A percentile compares a stretch with the other conserved stretches of the same genome.
phyloP scores from a whole-genome alignment of 139 green algal species.

The Chlamydomonas sp. region DNA sequence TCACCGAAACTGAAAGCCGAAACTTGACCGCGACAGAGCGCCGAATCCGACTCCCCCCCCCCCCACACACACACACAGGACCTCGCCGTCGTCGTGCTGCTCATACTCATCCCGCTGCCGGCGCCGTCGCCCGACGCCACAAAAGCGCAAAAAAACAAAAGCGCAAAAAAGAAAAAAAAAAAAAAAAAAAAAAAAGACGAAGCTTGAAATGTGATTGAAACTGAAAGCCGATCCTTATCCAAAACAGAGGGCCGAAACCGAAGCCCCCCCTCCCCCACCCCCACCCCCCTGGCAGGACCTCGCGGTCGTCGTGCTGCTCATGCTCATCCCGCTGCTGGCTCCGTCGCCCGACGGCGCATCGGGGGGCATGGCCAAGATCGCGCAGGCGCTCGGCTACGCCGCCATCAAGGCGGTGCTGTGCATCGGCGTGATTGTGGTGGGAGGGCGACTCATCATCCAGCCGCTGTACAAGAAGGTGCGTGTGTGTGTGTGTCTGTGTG shows the following conservation, averaged over 20 bases:
- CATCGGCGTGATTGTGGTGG: slow-evolving; percentile 60
- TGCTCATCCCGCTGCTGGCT: slow-evolving; percentile 96
- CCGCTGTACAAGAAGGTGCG: slow-evolving; percentile 66
- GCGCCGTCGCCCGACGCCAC: too few species aligned
- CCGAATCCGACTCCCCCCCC: too few species aligned
- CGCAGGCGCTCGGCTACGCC: slow-evolving; percentile 63
- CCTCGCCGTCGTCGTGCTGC: background rate
- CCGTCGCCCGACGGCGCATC: slow-evolving; percentile 43
- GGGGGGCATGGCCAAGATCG: slow-evolving; percentile 63
- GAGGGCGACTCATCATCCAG: slow-evolving; percentile 52
- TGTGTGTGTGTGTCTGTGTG: too few species aligned
- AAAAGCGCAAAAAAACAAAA: too few species aligned
- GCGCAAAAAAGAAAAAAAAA: too few species aligned
- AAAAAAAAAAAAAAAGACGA: too few species aligned
- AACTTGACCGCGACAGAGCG: too few species aligned
- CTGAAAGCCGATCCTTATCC: too few species aligned
- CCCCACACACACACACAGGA: too few species aligned
- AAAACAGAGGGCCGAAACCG: too few species aligned
- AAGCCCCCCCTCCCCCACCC: background rate
- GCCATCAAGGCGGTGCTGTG: slow-evolving; percentile 84
- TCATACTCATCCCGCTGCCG: background rate
- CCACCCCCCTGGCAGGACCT: slow-evolving; percentile 69
- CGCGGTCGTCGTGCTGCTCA: slow-evolving; percentile 97
- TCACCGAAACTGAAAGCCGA: too few species aligned
- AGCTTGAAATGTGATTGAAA: too few species aligned